Evolutionary conservation across 441 rosid genomes (phyloP).

Genomic region (Erodium texanum): DNA sequence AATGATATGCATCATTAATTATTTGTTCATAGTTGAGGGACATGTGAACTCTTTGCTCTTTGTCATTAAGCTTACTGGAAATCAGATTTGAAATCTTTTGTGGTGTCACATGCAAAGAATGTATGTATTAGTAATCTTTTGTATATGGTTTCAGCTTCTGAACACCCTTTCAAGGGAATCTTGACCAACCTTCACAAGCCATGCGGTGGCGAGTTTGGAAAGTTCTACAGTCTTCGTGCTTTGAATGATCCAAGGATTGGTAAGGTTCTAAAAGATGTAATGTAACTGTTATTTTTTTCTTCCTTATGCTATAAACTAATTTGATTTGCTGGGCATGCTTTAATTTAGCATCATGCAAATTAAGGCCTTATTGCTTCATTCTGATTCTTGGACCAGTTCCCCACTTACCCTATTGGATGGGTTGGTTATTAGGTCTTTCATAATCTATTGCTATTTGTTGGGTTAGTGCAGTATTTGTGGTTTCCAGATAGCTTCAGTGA

Average conservation of each 20-base stretch:
- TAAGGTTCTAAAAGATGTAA: conserved; percentile 20
- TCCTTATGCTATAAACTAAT: background rate
- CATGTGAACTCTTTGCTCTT: background rate
- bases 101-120: background rate
- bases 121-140: background rate
- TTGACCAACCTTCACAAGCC: conserved; percentile 89
- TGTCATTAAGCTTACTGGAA: background rate
- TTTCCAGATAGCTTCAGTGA: background rate
- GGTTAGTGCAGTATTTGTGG: background rate
- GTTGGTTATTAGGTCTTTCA: background rate
- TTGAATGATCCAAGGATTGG: conserved; percentile 95
- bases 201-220: conserved; percentile 95
- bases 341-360: background rate
- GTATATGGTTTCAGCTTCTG: conserved; percentile 54
- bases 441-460: background rate
- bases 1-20: background rate
- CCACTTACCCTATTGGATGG: background rate
- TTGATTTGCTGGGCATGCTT: background rate
- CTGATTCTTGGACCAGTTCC: background rate
- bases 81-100: background rate
- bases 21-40: background rate
- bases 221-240: conserved; percentile 88
- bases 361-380: background rate
- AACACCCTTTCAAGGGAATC: conserved; percentile 74
- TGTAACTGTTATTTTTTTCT: background rate